Base-by-base conservation (phyloP, 352 stramenopile genomes). In the Peronospora farinosa region DNA sequence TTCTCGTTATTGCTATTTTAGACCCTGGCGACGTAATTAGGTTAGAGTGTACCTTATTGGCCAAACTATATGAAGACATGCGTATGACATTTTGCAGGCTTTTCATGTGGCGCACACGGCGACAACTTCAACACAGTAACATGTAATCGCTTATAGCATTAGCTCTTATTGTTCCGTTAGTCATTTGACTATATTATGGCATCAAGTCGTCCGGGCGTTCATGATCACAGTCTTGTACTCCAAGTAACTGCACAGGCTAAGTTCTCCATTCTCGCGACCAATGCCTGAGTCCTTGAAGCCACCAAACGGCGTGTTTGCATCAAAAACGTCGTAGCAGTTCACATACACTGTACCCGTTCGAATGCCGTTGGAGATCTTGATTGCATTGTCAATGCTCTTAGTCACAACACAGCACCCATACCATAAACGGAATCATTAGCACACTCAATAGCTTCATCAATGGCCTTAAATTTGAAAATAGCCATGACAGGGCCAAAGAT, bases 311-410 rank as follows among this genome's bases (percentile, higher is more conserved):
- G 93, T 86, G 49, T 82, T 77, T 10, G 65, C 58, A 47, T 95
- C 88, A 19, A 94, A 89, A 17, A 95, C 59, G 45, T 96, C 73
- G 70, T n/a, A n/a, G n/a, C n/a, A n/a, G n/a, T 97, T 98, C 12
- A 98, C 78, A 59, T 92, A 96, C 35, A 98, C 86, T 9, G 96
- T 96, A 21, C 94, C 93, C 47, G 76, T 72, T 39, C 95, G 81
- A 7, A 98, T 67, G 7, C 62, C 69, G 50, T 95, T 84, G 41
- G 86, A 80, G 55, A 98, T 84, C 48, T 87, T 77, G 57, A 96
- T 85, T 6, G 78, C 79, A 41, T 89, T 79, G 40, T 74, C 65
- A n/a, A 97, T 40, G 61, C 92, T 88, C 40, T 73, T 73, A 4
- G 90, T n/a, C n/a, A n/a, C n/a, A n/a, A n/a, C n/a, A n/a, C n/a